Percentiles rank a stretch among this genome's conserved stretches.
Evolutionary conservation across 2,329 filamentous ascomycete species (phyloP).

Genomic region (Botrytis elliptica): DNA sequence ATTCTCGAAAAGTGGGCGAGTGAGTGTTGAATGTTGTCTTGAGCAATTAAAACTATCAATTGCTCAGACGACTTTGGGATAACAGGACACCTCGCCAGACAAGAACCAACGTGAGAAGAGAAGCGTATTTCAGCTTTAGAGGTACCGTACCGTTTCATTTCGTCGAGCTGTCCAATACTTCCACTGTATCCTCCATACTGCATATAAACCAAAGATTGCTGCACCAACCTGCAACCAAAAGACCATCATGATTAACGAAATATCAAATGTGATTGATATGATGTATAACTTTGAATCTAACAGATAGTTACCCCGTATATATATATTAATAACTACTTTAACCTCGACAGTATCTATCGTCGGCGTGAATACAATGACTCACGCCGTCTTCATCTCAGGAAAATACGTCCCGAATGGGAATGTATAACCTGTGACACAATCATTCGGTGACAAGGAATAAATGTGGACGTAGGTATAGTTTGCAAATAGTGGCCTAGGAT

Average conservation of each 20-base stretch:
- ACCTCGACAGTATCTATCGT: neutral
- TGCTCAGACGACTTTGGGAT: neutral
- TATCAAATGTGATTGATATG: no score
- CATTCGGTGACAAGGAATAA: neutral
- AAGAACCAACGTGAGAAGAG: neutral
- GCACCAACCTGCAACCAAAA: slow-evolving; percentile 6
- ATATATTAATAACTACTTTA: neutral
- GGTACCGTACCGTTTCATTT: neutral
- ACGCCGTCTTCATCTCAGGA: slow-evolving; percentile 6
- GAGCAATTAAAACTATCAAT: neutral
- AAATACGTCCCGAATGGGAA: slow-evolving; percentile 7
- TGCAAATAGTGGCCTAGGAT: neutral
- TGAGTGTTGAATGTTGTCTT: neutral
- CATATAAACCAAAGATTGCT: neutral
- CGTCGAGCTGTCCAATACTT: neutral
- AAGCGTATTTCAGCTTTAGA: neutral
- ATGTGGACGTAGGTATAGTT: neutral
- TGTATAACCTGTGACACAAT: neutral
- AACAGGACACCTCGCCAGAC: no score
- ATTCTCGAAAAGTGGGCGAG: neutral
- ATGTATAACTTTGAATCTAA: neutral
- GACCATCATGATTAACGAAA: neutral
- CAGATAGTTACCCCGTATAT: neutral
- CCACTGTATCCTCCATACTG: slow-evolving; percentile 1
- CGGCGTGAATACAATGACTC: neutral